Evolutionary conservation across 169 alveolate genomes (phyloP).

Genomic region (Eimeria sp.): DNA sequence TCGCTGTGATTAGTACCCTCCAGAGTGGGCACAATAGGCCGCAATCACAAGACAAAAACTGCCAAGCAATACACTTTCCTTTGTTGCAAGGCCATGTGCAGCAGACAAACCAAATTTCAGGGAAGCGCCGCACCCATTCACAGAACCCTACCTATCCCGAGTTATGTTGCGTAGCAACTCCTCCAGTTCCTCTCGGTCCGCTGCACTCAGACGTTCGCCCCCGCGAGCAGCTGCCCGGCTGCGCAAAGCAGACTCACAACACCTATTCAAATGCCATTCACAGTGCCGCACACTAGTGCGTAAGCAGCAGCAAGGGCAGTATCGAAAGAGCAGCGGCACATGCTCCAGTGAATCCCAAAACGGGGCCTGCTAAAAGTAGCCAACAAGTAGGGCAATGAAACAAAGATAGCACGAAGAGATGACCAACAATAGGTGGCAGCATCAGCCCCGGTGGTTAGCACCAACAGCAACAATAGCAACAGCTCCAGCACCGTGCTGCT

Average conservation of each 20-base stretch:
- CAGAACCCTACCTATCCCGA: slow-evolving; percentile 55
- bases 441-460: neutral
- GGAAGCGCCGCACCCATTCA: neutral
- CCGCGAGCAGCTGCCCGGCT: slow-evolving; percentile 76
- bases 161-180: slow-evolving; percentile 79
- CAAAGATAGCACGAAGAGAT: neutral
- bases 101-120: neutral
- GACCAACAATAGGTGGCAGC: neutral
- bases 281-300: neutral
- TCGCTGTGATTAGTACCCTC: too few species aligned
- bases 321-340: neutral
- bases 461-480: slow-evolving; percentile 10
- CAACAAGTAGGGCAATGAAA: neutral
- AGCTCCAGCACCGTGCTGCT: neutral
- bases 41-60: neutral
- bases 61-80: neutral
- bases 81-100: neutral
- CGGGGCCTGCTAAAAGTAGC: neutral
- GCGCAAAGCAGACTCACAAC: neutral
- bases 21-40: too few species aligned
- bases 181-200: slow-evolving; percentile 81
- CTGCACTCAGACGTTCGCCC: slow-evolving; percentile 75
- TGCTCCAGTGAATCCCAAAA: neutral
- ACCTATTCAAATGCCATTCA: neutral
- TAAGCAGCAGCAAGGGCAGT: neutral